Conservation (phyloP, 305 asterid species). For the Fraxinus xanthoxyloides region DNA sequence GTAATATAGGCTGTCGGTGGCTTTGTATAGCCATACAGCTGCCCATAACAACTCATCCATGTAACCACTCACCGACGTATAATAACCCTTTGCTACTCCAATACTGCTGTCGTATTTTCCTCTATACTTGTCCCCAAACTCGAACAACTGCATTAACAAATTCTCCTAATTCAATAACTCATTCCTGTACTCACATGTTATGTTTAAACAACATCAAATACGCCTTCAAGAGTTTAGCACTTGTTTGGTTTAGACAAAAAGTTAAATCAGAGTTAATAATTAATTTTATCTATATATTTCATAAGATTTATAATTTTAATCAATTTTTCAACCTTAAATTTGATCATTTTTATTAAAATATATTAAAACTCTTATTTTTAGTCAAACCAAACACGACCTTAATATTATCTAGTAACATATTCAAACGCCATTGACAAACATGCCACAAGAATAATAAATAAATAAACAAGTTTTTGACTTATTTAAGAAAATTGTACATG, state of each 20-base stretch:
- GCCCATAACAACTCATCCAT: constrained; percentile 92
- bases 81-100: constrained; percentile 71
- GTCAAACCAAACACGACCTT: not conserved
- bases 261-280: too few species aligned
- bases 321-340: not conserved
- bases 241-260: not conserved
- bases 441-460: not conserved
- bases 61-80: constrained; percentile 90
- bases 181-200: not conserved
- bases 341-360: not conserved
- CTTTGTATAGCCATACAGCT: constrained; percentile 81
- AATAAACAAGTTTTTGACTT: not conserved
- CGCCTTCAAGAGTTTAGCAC: not conserved
- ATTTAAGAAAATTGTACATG: not conserved
- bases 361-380: not conserved
- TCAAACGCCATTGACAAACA: not conserved
- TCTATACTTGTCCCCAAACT: constrained; percentile 76
- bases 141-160: constrained; percentile 60
- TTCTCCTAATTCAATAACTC: not conserved
- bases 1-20: constrained; percentile 66
- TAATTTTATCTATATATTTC: not conserved
- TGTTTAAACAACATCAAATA: not conserved
- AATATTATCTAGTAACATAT: not conserved
- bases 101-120: constrained; percentile 78
- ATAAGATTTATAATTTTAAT: too few species aligned